Conservation (phyloP, 768 basidiomycete genomes). For the Amanita fuliginea region DNA sequence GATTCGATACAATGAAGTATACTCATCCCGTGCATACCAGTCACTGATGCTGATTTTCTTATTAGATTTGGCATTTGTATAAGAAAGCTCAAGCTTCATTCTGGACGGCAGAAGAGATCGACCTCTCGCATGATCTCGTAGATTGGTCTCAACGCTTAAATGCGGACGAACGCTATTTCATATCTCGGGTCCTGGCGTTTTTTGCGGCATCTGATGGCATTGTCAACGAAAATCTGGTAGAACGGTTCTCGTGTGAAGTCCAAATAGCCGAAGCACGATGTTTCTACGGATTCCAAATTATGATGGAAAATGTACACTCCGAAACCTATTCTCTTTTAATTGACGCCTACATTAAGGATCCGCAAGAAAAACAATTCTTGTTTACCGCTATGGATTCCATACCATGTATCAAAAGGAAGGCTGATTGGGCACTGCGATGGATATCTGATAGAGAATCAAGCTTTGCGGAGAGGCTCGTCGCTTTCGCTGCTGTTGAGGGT, state of each 20-base stretch:
- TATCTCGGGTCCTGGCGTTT: constrained; percentile 93
- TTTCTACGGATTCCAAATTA: constrained; percentile 98
- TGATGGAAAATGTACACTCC: constrained; percentile 99
- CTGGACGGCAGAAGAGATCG: constrained; percentile 94
- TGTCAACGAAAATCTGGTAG: constrained; percentile 93
- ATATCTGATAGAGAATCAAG: constrained; percentile 72
- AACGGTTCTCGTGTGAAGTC: constrained; percentile 91
- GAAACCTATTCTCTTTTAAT: constrained; percentile 97
- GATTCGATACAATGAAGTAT: constrained; percentile 85
- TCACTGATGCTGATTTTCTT: neutral
- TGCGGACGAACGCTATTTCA: constrained; percentile 81
- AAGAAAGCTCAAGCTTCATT: constrained; percentile 94
- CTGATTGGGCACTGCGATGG: constrained; percentile 93
- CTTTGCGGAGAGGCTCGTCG: constrained; percentile 86
- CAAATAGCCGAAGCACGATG: constrained; percentile 91
- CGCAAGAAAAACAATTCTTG: constrained; percentile 62
- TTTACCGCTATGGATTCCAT: constrained; percentile 93
- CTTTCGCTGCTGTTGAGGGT: constrained; percentile 95
- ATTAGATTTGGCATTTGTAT: constrained; percentile 94
- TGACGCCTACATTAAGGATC: constrained; percentile 91
- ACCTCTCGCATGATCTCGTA: constrained; percentile 77
- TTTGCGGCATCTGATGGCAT: constrained; percentile 97
- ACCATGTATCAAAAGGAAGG: constrained; percentile 86
- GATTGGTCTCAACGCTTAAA: constrained; percentile 88
- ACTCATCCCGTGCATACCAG: constrained; percentile 7